A percentile compares a stretch with the other conserved stretches of the same genome.
These are phyloP conservation scores for Microsporum audouinii DNA, from an alignment of 2,329 filamentous ascomycete genomes.

Conservation along the genomic window DNA sequence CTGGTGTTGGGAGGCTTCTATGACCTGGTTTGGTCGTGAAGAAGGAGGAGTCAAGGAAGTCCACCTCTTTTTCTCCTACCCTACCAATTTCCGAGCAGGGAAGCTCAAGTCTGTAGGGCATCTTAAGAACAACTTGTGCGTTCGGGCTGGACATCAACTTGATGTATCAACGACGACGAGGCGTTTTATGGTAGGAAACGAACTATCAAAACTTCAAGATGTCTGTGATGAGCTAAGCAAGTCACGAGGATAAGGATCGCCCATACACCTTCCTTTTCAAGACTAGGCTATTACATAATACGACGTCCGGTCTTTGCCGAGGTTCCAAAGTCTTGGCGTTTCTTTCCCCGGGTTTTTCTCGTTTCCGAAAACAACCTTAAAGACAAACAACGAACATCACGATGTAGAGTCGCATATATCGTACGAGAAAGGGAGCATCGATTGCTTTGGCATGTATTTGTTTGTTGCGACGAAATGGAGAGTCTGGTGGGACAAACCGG, in stretches of 20 bases:
- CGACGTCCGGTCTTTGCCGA: background rate
- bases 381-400: no score
- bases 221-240: background rate
- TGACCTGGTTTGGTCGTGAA: constrained; percentile 13
- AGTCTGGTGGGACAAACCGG: no score
- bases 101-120: background rate
- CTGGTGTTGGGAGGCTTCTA: constrained; percentile 16
- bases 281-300: background rate
- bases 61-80: constrained; percentile 12
- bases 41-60: constrained; percentile 20
- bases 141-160: background rate
- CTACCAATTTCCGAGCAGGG: background rate
- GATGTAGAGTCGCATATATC: background rate
- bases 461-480: no score
- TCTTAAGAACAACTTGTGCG: background rate
- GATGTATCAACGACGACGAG: no score
- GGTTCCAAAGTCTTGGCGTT: background rate
- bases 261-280: background rate
- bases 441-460: no score
- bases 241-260: background rate
- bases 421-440: background rate
- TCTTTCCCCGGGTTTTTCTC: background rate
- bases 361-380: background rate
- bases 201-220: no score
- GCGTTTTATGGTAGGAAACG: no score